Base-by-base conservation (phyloP, 208 protist genomes). In the Acanthamoeba royreba region DNA sequence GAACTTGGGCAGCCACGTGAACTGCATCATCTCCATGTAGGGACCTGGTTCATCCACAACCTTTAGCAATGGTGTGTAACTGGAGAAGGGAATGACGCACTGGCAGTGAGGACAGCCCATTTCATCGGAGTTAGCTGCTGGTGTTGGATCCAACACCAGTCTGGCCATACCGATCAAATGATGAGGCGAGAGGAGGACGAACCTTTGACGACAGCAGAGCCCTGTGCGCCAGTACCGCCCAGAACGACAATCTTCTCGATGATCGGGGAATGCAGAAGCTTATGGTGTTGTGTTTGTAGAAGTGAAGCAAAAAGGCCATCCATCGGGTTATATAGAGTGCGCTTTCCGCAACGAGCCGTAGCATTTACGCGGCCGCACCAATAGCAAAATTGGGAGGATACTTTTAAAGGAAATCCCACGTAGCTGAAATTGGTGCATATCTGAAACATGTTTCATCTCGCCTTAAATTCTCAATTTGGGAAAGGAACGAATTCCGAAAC, bases 1-100 rank as follows among this genome's bases (percentile, higher is more conserved):
- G 11, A 43, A 87, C 45, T 58, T 1, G 43, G 79, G 79, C 0
- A 25, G 4, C 79, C 79, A 87, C 79, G 55, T 61, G 79, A 87
- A 87, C 43, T 87, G 43, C 79, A 87, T 87, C 79, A 87, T 87
- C 79, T 87, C 79, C 79, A 87, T 87, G 43, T 87, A 87, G 31
- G 79, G 79, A 42, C n/a, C n/a, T n/a, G n/a, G n/a, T n/a, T n/a
- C n/a, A n/a, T n/a, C 53, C 53, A 25, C 53, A 61, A 61, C 53
- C 19, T 19, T 25, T 19, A 25, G 53, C 25, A 61, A 61, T 19
- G 19, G 53, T 61, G 19, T 25, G 28, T 35, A 35, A 69, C 4
- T n/a, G 4, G 58, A 69, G 58, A 1, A 69, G 58, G 3, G n/a
- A n/a, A n/a, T n/a, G n/a, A 69, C 1, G 5, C 33, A 69, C n/a